Conservation (phyloP, 495 filamentous ascomycete species). For the Xylaria grammica region DNA sequence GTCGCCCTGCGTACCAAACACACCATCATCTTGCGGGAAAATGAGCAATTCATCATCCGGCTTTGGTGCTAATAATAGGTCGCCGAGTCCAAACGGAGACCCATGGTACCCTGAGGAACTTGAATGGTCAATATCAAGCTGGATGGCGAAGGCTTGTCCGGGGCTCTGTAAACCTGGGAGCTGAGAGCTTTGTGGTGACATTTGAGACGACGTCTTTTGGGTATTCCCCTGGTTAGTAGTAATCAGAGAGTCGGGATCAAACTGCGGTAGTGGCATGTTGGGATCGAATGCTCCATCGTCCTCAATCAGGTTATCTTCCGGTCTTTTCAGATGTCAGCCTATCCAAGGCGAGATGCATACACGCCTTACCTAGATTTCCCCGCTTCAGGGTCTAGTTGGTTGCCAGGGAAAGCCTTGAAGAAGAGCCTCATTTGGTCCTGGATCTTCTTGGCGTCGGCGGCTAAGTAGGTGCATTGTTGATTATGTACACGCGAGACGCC, state of each 20-base stretch:
- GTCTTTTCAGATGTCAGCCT: constrained; percentile 53
- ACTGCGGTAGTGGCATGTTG: constrained; percentile 61
- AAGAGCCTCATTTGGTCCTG: constrained; percentile 73
- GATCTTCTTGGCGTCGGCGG: constrained; percentile 77
- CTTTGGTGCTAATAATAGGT: constrained; percentile 33
- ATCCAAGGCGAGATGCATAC: background rate
- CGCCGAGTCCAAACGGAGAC: constrained; percentile 31
- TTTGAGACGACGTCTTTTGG: constrained; percentile 53
- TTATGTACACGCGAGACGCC: constrained; percentile 83
- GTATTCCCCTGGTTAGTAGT: constrained; percentile 39
- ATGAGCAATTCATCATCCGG: constrained; percentile 28
- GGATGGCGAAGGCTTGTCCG: constrained; percentile 24
- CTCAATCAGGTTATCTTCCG: constrained; percentile 74
- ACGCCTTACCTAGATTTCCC: constrained; percentile 71
- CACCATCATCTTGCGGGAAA: constrained; percentile 33
- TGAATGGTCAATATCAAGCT: constrained; percentile 27
- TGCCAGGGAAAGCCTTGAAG: constrained; percentile 52
- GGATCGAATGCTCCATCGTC: constrained; percentile 91
- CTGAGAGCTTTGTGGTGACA: constrained; percentile 39
- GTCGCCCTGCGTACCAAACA: constrained; percentile 35
- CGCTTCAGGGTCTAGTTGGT: constrained; percentile 70
- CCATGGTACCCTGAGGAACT: constrained; percentile 16
- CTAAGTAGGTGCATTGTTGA: constrained; percentile 85
- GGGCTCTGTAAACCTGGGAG: constrained; percentile 21
- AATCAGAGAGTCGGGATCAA: constrained; percentile 58